Conservation (phyloP, 805 yeast genomes). For the Zygosaccharomyces rouxii region DNA sequence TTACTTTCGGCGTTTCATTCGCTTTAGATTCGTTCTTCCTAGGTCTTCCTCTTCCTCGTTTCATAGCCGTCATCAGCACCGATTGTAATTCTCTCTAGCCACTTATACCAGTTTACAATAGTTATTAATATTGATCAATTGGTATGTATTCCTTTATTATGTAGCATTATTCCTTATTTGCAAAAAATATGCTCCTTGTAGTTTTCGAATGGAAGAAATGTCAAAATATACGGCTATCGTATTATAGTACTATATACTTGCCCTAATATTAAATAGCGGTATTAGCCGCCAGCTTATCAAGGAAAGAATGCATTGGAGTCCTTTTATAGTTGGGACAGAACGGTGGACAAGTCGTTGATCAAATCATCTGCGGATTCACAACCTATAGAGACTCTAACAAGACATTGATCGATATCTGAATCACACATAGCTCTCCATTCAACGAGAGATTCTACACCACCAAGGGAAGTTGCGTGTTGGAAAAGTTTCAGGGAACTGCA, state of each 20-base stretch:
- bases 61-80: slow-evolving; percentile 6
- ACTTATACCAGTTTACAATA: neutral
- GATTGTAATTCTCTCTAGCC: neutral
- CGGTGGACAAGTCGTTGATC: slow-evolving; percentile 66
- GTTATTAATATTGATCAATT: neutral
- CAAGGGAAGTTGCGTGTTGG: slow-evolving; percentile 89
- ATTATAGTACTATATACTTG: neutral
- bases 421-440: slow-evolving; percentile 88
- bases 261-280: neutral
- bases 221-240: slow-evolving; percentile 2
- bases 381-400: slow-evolving; percentile 77
- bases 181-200: slow-evolving; percentile 9
- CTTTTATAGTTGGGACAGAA: slow-evolving; percentile 24
- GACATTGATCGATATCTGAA: slow-evolving; percentile 46
- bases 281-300: neutral
- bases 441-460: slow-evolving; percentile 85
- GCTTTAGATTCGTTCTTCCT: slow-evolving; percentile 7
- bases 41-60: slow-evolving; percentile 22
- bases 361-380: slow-evolving; percentile 73
- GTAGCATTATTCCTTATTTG: neutral
- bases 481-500: slow-evolving; percentile 66
- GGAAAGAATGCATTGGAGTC: neutral
- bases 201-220: slow-evolving; percentile 11
- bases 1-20: slow-evolving; percentile 1
- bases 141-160: neutral